These are phyloP conservation scores for Zasmidium cellare DNA, from an alignment of 2,329 filamentous ascomycete genomes.

Conservation along the genomic window DNA sequence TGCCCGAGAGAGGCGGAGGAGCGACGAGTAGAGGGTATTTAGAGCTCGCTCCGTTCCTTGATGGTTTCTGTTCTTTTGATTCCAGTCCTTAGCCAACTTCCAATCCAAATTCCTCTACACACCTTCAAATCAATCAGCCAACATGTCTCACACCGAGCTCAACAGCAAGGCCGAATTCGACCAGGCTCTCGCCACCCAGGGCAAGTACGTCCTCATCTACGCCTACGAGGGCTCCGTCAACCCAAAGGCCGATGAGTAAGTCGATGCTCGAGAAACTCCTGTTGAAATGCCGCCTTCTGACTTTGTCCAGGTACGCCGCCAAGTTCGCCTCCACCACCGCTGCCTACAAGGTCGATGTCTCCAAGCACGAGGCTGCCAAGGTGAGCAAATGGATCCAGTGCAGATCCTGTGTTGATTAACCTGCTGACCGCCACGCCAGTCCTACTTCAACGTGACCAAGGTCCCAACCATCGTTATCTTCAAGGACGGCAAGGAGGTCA, in stretches of 20 bases:
- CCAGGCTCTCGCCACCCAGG: constrained; percentile 29
- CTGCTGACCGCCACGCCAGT: not conserved
- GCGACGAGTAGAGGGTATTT: not conserved
- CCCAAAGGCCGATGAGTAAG: constrained; percentile 32
- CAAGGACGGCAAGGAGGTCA: constrained; percentile 34
- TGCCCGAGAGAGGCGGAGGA: not conserved
- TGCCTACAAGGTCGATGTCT: constrained; percentile 32
- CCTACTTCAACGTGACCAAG: constrained; percentile 8
- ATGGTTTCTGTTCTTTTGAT: not conserved
- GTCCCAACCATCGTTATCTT: constrained; percentile 32
- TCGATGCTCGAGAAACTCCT: not conserved
- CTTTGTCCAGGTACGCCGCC: constrained; percentile 26
- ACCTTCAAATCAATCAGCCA: not conserved
- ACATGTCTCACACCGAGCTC: constrained; percentile 28
- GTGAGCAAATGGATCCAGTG: constrained; percentile 6
- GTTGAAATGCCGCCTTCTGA: not conserved
- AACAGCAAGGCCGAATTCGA: constrained; percentile 34
- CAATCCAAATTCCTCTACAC: not conserved
- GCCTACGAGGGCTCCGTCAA: constrained; percentile 29
- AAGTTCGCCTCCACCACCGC: constrained; percentile 30
- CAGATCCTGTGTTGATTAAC: not conserved
- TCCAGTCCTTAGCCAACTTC: not conserved
- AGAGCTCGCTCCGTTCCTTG: not conserved
- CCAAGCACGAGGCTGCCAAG: constrained; percentile 25
- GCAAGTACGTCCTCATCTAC: constrained; percentile 36